phyloP scores from a whole-genome alignment of 1,284 basidiomycete species.

The Cystobasidium pallidum region DNA sequence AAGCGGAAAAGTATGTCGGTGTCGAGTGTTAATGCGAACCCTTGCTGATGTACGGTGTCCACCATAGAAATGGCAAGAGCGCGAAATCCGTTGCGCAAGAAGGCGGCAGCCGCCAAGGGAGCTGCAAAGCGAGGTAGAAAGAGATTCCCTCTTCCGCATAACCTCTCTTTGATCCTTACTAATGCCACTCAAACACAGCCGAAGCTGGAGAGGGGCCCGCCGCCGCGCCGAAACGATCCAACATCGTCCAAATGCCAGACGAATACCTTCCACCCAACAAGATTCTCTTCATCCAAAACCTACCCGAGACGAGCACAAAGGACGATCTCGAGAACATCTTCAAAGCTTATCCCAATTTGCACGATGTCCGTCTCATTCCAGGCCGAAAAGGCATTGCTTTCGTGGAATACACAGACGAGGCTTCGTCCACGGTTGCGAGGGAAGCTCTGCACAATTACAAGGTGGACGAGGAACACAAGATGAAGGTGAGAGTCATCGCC shows the following conservation, averaged over 20 bases:
- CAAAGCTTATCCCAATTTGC: slow-evolving; percentile 84
- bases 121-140: slow-evolving; percentile 60
- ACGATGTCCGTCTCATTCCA: slow-evolving; percentile 95
- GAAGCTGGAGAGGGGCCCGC: slow-evolving; percentile 64
- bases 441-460: slow-evolving; percentile 96
- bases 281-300: slow-evolving; percentile 95
- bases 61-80: slow-evolving; percentile 72
- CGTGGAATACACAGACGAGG: slow-evolving; percentile 91
- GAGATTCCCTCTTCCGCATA: background rate
- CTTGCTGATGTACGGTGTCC: slow-evolving; percentile 3
- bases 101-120: slow-evolving; percentile 75
- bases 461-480: slow-evolving; percentile 77
- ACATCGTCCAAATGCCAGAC: slow-evolving; percentile 79
- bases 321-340: slow-evolving; percentile 86
- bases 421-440: slow-evolving; percentile 82
- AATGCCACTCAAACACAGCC: slow-evolving; percentile 59
- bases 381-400: slow-evolving; percentile 95
- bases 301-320: slow-evolving; percentile 82
- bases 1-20: slow-evolving; percentile 78
- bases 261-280: slow-evolving; percentile 99
- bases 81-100: slow-evolving; percentile 82
- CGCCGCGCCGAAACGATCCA: slow-evolving; percentile 41
- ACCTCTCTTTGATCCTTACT: background rate
- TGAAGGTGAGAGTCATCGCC: slow-evolving; percentile 67
- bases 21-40: too few relatives aligned